Conservation (phyloP, 1,284 basidiomycete species). For the Ceratobasidium sp. region DNA sequence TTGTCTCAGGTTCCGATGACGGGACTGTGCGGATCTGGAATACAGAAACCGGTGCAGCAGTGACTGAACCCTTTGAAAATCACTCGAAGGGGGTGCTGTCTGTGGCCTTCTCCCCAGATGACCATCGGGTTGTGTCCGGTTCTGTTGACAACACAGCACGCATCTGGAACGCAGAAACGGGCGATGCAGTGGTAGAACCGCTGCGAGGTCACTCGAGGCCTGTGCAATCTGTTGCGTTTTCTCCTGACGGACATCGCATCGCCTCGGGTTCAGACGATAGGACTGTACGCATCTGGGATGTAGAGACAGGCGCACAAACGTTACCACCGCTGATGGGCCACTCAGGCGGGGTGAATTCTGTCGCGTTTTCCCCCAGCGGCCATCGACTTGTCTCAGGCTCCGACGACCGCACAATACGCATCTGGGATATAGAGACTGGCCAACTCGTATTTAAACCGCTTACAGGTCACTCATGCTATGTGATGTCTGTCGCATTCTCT, state of each 20-base stretch:
- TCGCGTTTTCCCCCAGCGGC: slow-evolving; percentile 27
- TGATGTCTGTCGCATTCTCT: slow-evolving; percentile 63
- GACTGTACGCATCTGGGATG: no score
- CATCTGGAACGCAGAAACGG: slow-evolving; percentile 22
- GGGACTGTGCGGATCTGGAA: slow-evolving; percentile 12
- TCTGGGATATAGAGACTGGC: neutral
- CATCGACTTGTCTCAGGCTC: slow-evolving; percentile 1
- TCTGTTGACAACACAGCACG: slow-evolving; percentile 12
- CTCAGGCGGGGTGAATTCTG: neutral
- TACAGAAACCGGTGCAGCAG: slow-evolving; percentile 2
- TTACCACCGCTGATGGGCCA: neutral
- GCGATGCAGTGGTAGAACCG: neutral
- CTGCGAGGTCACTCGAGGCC: slow-evolving; percentile 23
- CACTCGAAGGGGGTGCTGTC: neutral
- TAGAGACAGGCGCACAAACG: neutral
- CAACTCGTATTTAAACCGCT: neutral
- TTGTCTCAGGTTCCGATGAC: slow-evolving; percentile 17
- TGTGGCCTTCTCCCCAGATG: slow-evolving; percentile 41
- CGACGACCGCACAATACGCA: slow-evolving; percentile 1
- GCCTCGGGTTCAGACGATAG: no score
- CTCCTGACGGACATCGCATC: slow-evolving; percentile 25
- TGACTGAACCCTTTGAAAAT: neutral
- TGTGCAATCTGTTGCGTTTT: slow-evolving; percentile 17
- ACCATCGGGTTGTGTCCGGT: slow-evolving; percentile 5
- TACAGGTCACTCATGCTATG: neutral